phyloP scores from a whole-genome alignment of 2,329 filamentous ascomycete species.

The Aspergillus felis region DNA sequence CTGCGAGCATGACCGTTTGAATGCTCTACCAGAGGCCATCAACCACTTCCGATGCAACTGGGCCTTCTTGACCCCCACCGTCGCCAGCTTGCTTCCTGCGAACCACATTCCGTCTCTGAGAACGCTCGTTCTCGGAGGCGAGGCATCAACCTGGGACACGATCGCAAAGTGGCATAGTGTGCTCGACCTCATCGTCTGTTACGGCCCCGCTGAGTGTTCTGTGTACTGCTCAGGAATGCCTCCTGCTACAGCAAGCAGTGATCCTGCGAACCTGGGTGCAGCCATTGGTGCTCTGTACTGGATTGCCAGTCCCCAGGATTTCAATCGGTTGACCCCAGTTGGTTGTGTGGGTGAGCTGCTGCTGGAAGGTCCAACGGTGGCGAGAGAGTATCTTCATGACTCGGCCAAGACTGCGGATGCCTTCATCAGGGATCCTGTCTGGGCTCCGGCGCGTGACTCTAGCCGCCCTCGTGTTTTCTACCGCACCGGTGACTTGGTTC shows the following conservation, averaged over 20 bases:
- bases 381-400: constrained; percentile 1
- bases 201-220: not conserved
- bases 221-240: not conserved
- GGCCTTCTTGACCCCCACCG: constrained; percentile 1
- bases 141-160: not conserved
- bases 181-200: not conserved
- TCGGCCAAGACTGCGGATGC: not conserved
- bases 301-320: not conserved
- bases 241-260: not conserved
- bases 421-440: not conserved
- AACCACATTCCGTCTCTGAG: not conserved
- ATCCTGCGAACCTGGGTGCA: not conserved
- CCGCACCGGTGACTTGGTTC: constrained; percentile 22
- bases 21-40: constrained; percentile 39
- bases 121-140: constrained; percentile 1
- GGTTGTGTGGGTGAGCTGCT: not conserved
- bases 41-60: not conserved
- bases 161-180: not conserved
- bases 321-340: not conserved
- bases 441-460: not conserved
- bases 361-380: not conserved
- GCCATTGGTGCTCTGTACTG: not conserved
- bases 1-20: constrained; percentile 38
- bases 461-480: constrained; percentile 11
- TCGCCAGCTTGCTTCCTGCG: not conserved